Evolutionary conservation across 257 asterid species (phyloP).

Genomic region (Gardenia jasminoides): DNA sequence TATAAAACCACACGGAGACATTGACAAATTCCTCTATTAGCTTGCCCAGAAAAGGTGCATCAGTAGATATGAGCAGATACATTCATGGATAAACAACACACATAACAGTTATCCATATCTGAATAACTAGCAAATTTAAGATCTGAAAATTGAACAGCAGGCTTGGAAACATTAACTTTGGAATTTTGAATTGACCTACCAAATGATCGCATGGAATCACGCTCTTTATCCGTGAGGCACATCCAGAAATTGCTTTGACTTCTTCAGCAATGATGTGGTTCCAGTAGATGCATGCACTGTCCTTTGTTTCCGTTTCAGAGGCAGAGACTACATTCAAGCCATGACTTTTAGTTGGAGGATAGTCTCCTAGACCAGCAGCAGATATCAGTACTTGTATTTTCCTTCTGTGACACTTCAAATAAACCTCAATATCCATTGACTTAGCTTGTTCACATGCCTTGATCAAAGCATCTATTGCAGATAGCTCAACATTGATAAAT

Average conservation of each 20-base stretch:
- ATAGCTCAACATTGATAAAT: slow-evolving; percentile 64
- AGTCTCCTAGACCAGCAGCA: slow-evolving; percentile 56
- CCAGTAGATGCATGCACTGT: slow-evolving; percentile 52
- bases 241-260: slow-evolving; percentile 83
- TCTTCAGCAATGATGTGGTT: slow-evolving; percentile 65
- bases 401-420: slow-evolving; percentile 80
- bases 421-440: slow-evolving; percentile 60
- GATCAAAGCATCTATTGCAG: slow-evolving; percentile 77
- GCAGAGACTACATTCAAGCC: slow-evolving; percentile 34
- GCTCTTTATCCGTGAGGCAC: slow-evolving; percentile 62
- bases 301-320: slow-evolving; percentile 58
- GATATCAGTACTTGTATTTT: slow-evolving; percentile 73
- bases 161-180: slow-evolving; percentile 14
- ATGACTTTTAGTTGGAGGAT: slow-evolving; percentile 37
- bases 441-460: slow-evolving; percentile 68
- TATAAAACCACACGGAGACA: background rate
- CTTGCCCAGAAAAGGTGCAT: slow-evolving; percentile 1
- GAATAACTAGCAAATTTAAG: background rate
- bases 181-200: slow-evolving; percentile 43
- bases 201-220: slow-evolving; percentile 38
- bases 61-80: background rate
- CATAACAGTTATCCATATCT: background rate
- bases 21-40: background rate
- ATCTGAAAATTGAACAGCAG: background rate
- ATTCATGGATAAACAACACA: background rate